Evolutionary conservation across 139 green algal genomes (phyloP), one percentile per base, ranked within the genome.

Genomic region (Coelastrella sp.): DNA sequence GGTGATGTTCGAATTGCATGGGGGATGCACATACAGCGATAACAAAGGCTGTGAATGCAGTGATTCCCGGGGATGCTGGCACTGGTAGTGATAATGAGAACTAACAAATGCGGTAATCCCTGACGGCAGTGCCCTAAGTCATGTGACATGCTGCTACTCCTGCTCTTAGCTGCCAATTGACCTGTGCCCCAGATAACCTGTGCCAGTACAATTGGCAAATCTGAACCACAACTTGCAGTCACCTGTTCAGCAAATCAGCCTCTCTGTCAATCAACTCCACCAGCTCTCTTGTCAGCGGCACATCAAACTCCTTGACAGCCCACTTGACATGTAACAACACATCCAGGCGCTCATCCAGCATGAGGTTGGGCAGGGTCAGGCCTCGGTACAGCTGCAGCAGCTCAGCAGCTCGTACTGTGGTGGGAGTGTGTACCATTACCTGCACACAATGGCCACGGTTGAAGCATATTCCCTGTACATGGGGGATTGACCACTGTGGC

Each of bases 261-360:
- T 99, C 97, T 5, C 97, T 91, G 85, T 98, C 96, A 32, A 98
- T 95, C 47, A 99, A 92, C 83, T 96, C 90, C 66, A 98, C 94
- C 20, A 98, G 92, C 93, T 98, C 96, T 16, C 13, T 91, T 17
- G 95, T 96, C 7, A 98, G 91, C 11, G 80, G 95, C 92, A 95
- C 95, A 98, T 98, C 96, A 92, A 96, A 97, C 91, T 97, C 97
- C 92, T 65, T 73, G 82, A 96, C 95, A 4, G 94, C 96, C 94
- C 95, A 98, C 94, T 98, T 98, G 32, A 97, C 96, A 83, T 98
- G 96, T 92, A 97, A 93, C 94, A 99, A 94, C 92, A 98, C 96
- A 77, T 98, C 95, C 64, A 98, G 91, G 14, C 97, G 94, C 93
- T 98, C 95, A 56, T 97, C 95, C 16, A 96, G 91, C 0, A 89